Evolutionary conservation across 805 yeast species (phyloP).

Genomic region (Starmerella bombicola): DNA sequence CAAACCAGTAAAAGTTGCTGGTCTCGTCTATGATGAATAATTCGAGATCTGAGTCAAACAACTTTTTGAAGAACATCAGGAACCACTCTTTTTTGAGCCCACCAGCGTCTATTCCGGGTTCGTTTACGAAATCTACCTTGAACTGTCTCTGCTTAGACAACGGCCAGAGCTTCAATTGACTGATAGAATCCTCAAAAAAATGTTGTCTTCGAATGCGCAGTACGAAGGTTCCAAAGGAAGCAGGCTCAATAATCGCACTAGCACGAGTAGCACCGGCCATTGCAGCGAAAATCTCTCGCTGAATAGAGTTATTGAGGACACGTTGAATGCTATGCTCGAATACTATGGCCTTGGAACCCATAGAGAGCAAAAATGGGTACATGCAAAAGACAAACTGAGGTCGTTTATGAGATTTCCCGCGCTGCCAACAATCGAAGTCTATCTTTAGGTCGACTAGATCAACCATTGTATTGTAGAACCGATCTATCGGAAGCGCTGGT

Average conservation of each 20-base stretch:
- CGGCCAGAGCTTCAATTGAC: conserved; percentile 39
- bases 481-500: conserved; percentile 30
- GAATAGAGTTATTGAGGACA: conserved; percentile 15
- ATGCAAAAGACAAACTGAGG: conserved; percentile 53
- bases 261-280: conserved; percentile 2
- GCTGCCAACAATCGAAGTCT: conserved; percentile 80
- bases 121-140: conserved; percentile 67
- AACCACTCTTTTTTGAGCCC: conserved; percentile 95
- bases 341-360: conserved; percentile 71
- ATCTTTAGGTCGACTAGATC: conserved; percentile 64
- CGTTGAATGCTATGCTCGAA: conserved; percentile 41
- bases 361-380: conserved; percentile 66
- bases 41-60: conserved; percentile 58
- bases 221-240: conserved; percentile 23
- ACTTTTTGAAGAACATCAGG: conserved; percentile 50
- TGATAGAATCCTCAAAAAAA: conserved; percentile 63
- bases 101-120: conserved; percentile 92
- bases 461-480: conserved; percentile 66
- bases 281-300: conserved; percentile 17
- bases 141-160: conserved; percentile 46
- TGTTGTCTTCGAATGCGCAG: conserved; percentile 55
- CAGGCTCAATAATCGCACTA: background rate
- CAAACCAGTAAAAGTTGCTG: conserved; percentile 66
- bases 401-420: conserved; percentile 15
- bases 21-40: conserved; percentile 56